Percentiles rank a stretch among this genome's conserved stretches.
phyloP scores from a whole-genome alignment of 2,329 filamentous ascomycete species.

The Blumeria graminis region DNA sequence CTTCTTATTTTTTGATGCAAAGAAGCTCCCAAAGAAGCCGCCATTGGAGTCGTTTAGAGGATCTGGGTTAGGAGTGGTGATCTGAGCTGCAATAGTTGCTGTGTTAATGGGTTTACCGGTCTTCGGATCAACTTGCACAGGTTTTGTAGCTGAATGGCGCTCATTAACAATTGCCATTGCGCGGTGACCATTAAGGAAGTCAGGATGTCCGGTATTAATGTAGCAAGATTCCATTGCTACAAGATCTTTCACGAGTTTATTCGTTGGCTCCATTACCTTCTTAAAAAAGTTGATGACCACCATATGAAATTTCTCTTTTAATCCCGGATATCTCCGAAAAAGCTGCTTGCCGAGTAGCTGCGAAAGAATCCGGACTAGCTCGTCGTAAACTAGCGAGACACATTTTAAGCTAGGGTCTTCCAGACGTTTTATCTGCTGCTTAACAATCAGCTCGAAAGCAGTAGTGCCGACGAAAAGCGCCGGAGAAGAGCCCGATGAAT shows the following conservation, averaged over 20 bases:
- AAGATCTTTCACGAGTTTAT: slow-evolving; percentile 83
- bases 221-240: slow-evolving; percentile 93
- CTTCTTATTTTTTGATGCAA: slow-evolving; percentile 99
- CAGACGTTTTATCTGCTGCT: slow-evolving; percentile 89
- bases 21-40: slow-evolving; percentile 97
- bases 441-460: slow-evolving; percentile 96
- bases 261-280: slow-evolving; percentile 93
- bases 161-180: slow-evolving; percentile 98
- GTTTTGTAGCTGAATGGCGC: slow-evolving; percentile 56
- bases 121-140: slow-evolving; percentile 92
- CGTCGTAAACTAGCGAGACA: slow-evolving; percentile 90
- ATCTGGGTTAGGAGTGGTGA: slow-evolving; percentile 47
- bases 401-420: slow-evolving; percentile 96
- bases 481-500: slow-evolving; percentile 94
- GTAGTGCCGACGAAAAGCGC: slow-evolving; percentile 92
- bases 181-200: slow-evolving; percentile 89
- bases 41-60: slow-evolving; percentile 30
- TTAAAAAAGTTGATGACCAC: slow-evolving; percentile 94
- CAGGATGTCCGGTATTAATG: slow-evolving; percentile 93
- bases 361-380: slow-evolving; percentile 81
- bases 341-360: slow-evolving; percentile 73
- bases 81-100: slow-evolving; percentile 32
- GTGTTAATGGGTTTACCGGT: slow-evolving; percentile 73
- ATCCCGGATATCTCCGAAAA: slow-evolving; percentile 73
- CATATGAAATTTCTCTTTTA: slow-evolving; percentile 91